Base-by-base conservation (phyloP, 345 rosid genomes). In the Carallia brachiata region DNA sequence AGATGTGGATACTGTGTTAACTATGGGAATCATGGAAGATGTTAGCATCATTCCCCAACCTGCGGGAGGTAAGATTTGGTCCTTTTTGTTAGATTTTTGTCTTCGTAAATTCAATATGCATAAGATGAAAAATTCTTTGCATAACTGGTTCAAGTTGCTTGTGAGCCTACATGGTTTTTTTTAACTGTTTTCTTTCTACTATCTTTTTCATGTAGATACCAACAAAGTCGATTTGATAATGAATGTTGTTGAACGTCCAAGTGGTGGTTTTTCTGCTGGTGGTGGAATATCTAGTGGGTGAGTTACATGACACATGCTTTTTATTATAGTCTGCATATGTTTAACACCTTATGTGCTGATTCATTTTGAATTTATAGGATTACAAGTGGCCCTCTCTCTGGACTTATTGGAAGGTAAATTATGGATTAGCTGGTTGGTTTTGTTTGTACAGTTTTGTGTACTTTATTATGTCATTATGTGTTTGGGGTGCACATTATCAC, bases 11-110 rank as follows among this genome's bases (percentile, higher is more conserved):
- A 93, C 97, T 68, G 92, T 91, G 66, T 78, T 88, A 77, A 89
- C 96, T 36, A 93, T 91, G 98, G 98, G 97, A 79, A 88, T 93
- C 70, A 93, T 89, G 94, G 91, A 90, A 82, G 98, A 95, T 79
- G 97, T 89, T 54, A 88, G 97, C 85, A 87, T 90, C 70, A 88
- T 92, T 71, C 96, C 99, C 58, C 98, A 90, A 71, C 96, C 97
- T 76, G 98, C 97, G 48, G 99, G 92, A 89, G 99, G 97, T 92
- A 73, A 81, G 67, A 75, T 56, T 52, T 18, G 8, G 27, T 66
- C 58, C 40, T 79, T 32, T 62, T 57, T 31, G 8, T 62, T 54
- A 12, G 32, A 17, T 5, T 23, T 6, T 18, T 54, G 5, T 17
- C 12, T 5, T 1, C 39, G 23, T 36, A 16, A 28, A 1, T 47